Percentiles rank a stretch among this genome's conserved stretches.
Evolutionary conservation across 805 yeast species (phyloP).

Genomic region (Sugiyamaella chiloensis): DNA sequence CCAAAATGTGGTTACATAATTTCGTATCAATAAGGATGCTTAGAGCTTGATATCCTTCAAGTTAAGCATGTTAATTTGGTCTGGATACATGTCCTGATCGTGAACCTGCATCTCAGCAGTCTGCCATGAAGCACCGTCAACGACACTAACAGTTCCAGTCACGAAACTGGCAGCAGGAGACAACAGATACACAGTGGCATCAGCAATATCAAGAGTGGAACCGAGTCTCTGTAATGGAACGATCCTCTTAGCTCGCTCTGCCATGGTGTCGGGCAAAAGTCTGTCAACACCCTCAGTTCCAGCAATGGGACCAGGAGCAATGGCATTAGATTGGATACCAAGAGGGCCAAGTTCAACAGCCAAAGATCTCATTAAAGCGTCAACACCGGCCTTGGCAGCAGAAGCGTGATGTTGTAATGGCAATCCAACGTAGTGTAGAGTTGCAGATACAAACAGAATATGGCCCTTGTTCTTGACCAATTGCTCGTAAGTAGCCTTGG

Average conservation of each 20-base stretch:
- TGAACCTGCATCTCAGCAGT: conserved; percentile 18
- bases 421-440: conserved; percentile 83
- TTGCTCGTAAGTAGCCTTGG: conserved; percentile 72
- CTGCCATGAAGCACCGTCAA: conserved; percentile 93
- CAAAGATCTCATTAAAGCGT: conserved; percentile 75
- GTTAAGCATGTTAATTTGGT: conserved; percentile 7
- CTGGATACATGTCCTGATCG: conserved; percentile 12
- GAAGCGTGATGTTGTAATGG: conserved; percentile 89
- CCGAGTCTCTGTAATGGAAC: conserved; percentile 59
- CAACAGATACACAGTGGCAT: conserved; percentile 78
- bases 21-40: no score
- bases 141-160: conserved; percentile 73
- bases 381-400: conserved; percentile 95
- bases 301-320: conserved; percentile 89
- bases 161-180: conserved; percentile 78
- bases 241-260: conserved; percentile 41
- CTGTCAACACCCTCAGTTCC: conserved; percentile 84
- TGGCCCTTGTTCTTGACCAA: conserved; percentile 66
- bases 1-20: no score
- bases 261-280: conserved; percentile 44
- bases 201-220: conserved; percentile 73
- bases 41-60: conserved; percentile 2
- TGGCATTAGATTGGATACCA: conserved; percentile 77
- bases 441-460: conserved; percentile 78
- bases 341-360: conserved; percentile 92